A percentile compares a stretch with the other conserved stretches of the same genome.
Evolutionary conservation across 2,329 filamentous ascomycete species (phyloP).

Genomic region (Exophiala sideris): DNA sequence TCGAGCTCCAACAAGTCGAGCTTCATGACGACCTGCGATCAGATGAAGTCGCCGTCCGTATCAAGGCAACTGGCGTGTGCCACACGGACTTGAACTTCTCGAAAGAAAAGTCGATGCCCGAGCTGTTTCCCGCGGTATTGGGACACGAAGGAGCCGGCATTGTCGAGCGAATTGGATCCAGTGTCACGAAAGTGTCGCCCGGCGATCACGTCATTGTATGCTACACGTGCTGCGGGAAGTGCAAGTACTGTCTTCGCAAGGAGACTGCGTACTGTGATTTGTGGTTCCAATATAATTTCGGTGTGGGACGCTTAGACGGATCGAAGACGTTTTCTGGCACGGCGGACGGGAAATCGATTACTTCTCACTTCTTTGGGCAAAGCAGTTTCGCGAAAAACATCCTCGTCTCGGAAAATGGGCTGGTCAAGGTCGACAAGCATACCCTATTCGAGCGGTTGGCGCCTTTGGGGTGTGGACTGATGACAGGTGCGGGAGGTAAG

Average conservation of each 20-base stretch:
- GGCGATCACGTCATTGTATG: conserved; percentile 81
- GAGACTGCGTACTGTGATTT: conserved; percentile 26
- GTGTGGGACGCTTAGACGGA: conserved; percentile 25
- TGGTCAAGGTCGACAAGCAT: conserved; percentile 28
- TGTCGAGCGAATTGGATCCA: conserved; percentile 50
- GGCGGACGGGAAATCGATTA: conserved; percentile 15
- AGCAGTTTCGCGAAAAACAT: conserved; percentile 31
- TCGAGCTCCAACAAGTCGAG: conserved; percentile 52
- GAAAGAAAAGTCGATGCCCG: conserved; percentile 24
- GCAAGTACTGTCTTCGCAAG: conserved; percentile 26
- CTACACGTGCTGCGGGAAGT: conserved; percentile 26
- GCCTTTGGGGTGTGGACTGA: conserved; percentile 32
- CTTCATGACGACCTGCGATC: conserved; percentile 71
- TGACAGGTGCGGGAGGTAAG: conserved; percentile 33
- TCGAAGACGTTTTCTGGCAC: conserved; percentile 20
- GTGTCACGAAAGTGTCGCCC: conserved; percentile 66
- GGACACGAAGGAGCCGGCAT: conserved; percentile 56
- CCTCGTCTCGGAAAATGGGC: conserved; percentile 27
- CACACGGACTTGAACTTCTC: conserved; percentile 69
- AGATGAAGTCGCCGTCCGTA: conserved; percentile 85
- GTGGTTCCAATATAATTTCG: conserved; percentile 29
- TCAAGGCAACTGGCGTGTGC: conserved; percentile 86
- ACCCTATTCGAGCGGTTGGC: conserved; percentile 27
- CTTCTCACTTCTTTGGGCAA: conserved; percentile 32
- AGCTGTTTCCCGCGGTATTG: conserved; percentile 62